A percentile compares a stretch with the other conserved stretches of the same genome.
phyloP scores from a whole-genome alignment of 495 filamentous ascomycete species.

The Hyaloscypha bicolor region DNA sequence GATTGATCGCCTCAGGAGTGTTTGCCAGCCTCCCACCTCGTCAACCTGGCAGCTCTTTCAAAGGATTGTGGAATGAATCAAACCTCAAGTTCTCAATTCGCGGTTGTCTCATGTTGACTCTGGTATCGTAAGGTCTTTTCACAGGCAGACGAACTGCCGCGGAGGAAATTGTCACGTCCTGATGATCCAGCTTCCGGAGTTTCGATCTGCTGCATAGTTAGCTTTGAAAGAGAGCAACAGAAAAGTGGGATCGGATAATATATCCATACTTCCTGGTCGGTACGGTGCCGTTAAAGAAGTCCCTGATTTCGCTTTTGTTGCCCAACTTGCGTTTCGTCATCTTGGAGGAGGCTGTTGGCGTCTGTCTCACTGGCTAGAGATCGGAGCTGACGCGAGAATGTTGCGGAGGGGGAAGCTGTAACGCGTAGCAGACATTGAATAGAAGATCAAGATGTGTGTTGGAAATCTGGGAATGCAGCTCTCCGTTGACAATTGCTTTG shows the following conservation, averaged over 20 bases:
- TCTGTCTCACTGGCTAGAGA: not conserved
- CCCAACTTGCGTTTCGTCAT: not conserved
- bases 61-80: too few species aligned
- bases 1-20: too few species aligned
- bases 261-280: too few species aligned
- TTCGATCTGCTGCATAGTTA: not conserved
- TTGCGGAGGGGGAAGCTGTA: not conserved
- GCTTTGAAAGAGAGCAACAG: not conserved
- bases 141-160: not conserved
- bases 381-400: not conserved
- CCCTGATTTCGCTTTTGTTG: too few species aligned
- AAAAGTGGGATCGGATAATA: too few species aligned
- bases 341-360: not conserved
- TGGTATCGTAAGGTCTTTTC: not conserved
- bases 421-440: not conserved
- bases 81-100: too few species aligned
- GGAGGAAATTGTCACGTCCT: not conserved
- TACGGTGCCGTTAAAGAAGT: too few species aligned
- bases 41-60: too few species aligned
- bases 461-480: too few species aligned
- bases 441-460: too few species aligned
- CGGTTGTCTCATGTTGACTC: not conserved
- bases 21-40: too few species aligned
- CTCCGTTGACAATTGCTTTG: too few species aligned
- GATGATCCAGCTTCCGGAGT: not conserved